These are phyloP conservation scores for Vaccinium corymbosum DNA, from an alignment of 148 eudicot species.

Conservation along the genomic window DNA sequence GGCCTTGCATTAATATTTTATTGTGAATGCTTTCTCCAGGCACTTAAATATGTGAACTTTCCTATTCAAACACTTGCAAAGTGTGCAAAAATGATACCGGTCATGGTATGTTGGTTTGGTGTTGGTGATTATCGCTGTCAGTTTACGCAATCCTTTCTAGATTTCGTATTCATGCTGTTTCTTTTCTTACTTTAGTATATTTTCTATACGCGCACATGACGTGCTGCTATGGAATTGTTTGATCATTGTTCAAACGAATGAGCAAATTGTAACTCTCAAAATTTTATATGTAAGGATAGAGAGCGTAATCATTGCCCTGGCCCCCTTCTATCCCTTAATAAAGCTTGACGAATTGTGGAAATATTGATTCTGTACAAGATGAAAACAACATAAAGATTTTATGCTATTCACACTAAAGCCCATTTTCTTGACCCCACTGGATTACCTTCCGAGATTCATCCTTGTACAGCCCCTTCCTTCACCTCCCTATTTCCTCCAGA, in stretches of 20 bases:
- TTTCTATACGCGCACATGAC: neutral
- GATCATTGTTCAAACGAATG: neutral
- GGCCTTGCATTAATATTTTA: constrained; percentile 1
- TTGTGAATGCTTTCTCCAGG: constrained; percentile 42
- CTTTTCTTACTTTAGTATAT: neutral
- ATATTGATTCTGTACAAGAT: neutral
- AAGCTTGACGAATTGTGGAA: neutral
- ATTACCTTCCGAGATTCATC: neutral
- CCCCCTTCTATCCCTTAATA: neutral
- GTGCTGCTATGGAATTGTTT: neutral
- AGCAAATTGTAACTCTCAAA: neutral
- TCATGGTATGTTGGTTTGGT: constrained; percentile 60
- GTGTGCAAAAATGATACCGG: constrained; percentile 98
- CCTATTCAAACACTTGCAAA: constrained; percentile 95
- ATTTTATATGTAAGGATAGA: neutral
- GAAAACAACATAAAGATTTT: constrained; percentile 1
- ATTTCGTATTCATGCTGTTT: neutral
- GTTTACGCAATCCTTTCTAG: neutral
- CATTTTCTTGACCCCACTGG: neutral
- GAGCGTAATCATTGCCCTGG: neutral
- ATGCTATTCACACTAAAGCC: neutral
- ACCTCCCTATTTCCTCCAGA: neutral
- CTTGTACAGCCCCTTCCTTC: neutral
- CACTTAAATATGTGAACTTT: constrained; percentile 94
- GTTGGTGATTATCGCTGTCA: neutral